phyloP scores from a whole-genome alignment of 495 filamentous ascomycete species.

The Neohortaea acidophila region DNA sequence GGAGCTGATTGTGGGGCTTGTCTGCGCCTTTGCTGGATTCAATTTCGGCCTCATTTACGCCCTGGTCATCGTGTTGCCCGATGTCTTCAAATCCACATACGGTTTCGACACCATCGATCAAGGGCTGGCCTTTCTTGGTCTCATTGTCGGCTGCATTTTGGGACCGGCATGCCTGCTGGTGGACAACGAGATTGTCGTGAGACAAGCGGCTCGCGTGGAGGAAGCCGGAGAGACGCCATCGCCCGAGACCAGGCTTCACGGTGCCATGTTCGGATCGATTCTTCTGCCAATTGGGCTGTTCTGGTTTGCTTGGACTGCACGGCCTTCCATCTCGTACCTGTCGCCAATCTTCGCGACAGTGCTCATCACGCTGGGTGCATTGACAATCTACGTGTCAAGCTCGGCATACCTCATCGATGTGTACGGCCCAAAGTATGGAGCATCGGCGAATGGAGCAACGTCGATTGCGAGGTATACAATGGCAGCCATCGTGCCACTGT shows the following conservation, averaged over 20 bases:
- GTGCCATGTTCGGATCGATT: slow-evolving; percentile 9
- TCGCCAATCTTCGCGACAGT: too few species aligned
- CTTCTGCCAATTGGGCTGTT: slow-evolving; percentile 19
- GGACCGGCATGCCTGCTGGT: not conserved
- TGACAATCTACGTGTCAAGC: too few species aligned
- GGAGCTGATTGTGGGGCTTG: slow-evolving; percentile 11
- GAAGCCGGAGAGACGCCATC: not conserved
- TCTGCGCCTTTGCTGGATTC: slow-evolving; percentile 12
- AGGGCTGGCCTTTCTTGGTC: slow-evolving; percentile 14
- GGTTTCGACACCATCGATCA: slow-evolving; percentile 2
- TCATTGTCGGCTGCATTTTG: slow-evolving; percentile 4
- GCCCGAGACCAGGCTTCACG: slow-evolving; percentile 9
- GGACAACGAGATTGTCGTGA: not conserved
- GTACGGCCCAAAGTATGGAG: too few species aligned
- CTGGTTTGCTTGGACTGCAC: slow-evolving; percentile 36
- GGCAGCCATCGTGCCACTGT: too few species aligned
- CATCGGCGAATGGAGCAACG: too few species aligned
- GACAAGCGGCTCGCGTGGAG: not conserved
- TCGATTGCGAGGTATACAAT: too few species aligned
- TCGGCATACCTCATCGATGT: too few species aligned
- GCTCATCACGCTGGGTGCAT: too few species aligned
- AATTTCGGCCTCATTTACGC: slow-evolving; percentile 13
- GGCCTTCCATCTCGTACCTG: too few species aligned
- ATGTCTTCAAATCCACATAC: slow-evolving; percentile 6
- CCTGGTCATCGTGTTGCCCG: slow-evolving; percentile 8